phyloP scores from a whole-genome alignment of 805 yeast genomes.

The Yamadazyma takamatsuzukensis region DNA sequence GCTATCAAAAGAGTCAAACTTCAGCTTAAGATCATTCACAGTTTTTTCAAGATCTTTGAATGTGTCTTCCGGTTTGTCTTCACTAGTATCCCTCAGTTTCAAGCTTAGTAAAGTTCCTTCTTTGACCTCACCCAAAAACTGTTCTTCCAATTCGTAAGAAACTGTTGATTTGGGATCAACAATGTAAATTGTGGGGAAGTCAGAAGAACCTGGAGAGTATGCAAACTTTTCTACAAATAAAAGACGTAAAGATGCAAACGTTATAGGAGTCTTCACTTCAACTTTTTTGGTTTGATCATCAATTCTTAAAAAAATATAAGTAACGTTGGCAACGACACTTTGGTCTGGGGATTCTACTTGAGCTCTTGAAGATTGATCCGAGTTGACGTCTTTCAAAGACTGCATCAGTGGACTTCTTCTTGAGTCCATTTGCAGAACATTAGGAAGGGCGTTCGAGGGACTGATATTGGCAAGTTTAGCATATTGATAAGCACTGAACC shows the following conservation, averaged over 20 bases:
- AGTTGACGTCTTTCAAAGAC: slow-evolving; percentile 8
- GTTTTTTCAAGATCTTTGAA: slow-evolving; percentile 5
- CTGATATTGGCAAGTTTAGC: slow-evolving; percentile 58
- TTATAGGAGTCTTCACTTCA: slow-evolving; percentile 39
- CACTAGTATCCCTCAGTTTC: slow-evolving; percentile 1
- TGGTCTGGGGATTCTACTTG: too few species aligned
- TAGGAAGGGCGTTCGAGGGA: slow-evolving; percentile 12
- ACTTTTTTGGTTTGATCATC: slow-evolving; percentile 56
- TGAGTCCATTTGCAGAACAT: slow-evolving; percentile 1
- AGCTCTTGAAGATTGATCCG: slow-evolving; percentile 1
- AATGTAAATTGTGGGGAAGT: slow-evolving; percentile 77
- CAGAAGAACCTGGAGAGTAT: slow-evolving; percentile 66
- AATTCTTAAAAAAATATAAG: slow-evolving; percentile 45
- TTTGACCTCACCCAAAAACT: slow-evolving; percentile 44
- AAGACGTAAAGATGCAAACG: slow-evolving; percentile 55
- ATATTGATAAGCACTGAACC: slow-evolving; percentile 91
- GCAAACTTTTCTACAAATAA: slow-evolving; percentile 86
- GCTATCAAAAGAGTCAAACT: slow-evolving; percentile 6
- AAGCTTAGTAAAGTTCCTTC: slow-evolving; percentile 51
- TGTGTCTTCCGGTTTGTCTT: slow-evolving; percentile 3
- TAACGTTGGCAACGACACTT: neutral
- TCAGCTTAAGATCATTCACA: slow-evolving; percentile 5
- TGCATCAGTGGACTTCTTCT: slow-evolving; percentile 5
- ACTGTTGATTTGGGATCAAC: slow-evolving; percentile 57
- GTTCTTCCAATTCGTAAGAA: slow-evolving; percentile 79